Evolutionary conservation across 1,139 yeast genomes (phyloP), one percentile per base, ranked within the genome.

Genomic region (Pneumocystis sp.): DNA sequence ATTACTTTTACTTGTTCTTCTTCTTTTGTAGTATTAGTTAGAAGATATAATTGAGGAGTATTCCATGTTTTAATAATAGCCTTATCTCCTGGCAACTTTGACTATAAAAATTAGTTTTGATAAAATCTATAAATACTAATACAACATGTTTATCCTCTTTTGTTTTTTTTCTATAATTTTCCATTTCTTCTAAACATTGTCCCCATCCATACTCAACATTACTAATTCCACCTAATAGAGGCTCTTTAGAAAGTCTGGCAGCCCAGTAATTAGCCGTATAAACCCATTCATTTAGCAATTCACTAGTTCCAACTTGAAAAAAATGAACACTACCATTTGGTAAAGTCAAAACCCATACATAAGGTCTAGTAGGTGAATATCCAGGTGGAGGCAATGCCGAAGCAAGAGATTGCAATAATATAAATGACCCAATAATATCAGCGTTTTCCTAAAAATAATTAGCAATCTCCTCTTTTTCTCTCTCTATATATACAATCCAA

Each of bases 191-290:
- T 21, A 59, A 65, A 60, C 60, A 59, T n/a, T 50, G 61, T 21
- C 72, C 82, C 96, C 96, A 90, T 3, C 96, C 96, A 73, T 85
- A 89, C 71, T 89, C 96, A 62, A 84, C 81, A 61, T 87, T 86
- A 1, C 90, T 82, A 15, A 88, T 83, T 67, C 88, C 76, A 66
- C 81, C 85, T 31, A 79, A 75, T 2, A 80, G 74, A 0, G 96
- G 96, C 40, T 87, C 85, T 19, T 90, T 86, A 17, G 95, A 86
- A 50, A 86, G 83, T 70, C 93, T 81, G 1, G 95, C 87, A 1
- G 96, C 89, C 96, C 96, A 89, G 74, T 88, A 89, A 75, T 89
- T 89, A 75, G 95, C 85, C 1, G 93, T 82, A 70, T 86, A 83
- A 44, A 87, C 83, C 73, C 84, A 89, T 72, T 85, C 89, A 63